Evolutionary conservation across 2,329 filamentous ascomycete genomes (phyloP).

Genomic region (Cryphonectria japonica): DNA sequence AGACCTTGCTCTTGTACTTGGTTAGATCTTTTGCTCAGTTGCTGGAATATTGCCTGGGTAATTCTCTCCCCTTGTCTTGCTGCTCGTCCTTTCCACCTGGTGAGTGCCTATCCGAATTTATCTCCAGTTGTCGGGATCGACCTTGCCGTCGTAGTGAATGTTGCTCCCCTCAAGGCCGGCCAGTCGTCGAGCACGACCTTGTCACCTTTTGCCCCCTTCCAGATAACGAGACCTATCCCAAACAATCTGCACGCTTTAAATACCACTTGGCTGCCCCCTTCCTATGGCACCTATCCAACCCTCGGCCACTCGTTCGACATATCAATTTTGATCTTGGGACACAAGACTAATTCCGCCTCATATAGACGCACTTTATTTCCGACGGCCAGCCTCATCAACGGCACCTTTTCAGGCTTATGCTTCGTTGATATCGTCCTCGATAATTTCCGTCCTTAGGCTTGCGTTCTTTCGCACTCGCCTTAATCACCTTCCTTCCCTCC

Average conservation of each 20-base stretch:
- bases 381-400: slow-evolving; percentile 26
- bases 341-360: neutral
- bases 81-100: slow-evolving; percentile 26
- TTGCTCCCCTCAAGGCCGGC: neutral
- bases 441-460: slow-evolving; percentile 1
- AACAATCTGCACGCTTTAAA: neutral
- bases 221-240: neutral
- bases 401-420: slow-evolving; percentile 18
- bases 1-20: neutral
- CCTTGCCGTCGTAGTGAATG: neutral
- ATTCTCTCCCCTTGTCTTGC: slow-evolving; percentile 26
- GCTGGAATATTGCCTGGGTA: slow-evolving; percentile 40
- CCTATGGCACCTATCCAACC: neutral
- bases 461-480: neutral
- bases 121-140: neutral
- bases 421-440: slow-evolving; percentile 13
- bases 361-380: slow-evolving; percentile 32
- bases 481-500: slow-evolving; percentile 24
- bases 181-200: neutral
- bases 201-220: too few relatives aligned
- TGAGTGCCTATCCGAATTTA: slow-evolving; percentile 17
- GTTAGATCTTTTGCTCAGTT: slow-evolving; percentile 32
- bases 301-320: neutral
- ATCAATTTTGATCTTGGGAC: neutral
- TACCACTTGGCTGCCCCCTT: neutral